A percentile compares a stretch with the other conserved stretches of the same genome.
Evolutionary conservation across 2,329 filamentous ascomycete genomes (phyloP).

Genomic region (Lachnellula willkommii): DNA sequence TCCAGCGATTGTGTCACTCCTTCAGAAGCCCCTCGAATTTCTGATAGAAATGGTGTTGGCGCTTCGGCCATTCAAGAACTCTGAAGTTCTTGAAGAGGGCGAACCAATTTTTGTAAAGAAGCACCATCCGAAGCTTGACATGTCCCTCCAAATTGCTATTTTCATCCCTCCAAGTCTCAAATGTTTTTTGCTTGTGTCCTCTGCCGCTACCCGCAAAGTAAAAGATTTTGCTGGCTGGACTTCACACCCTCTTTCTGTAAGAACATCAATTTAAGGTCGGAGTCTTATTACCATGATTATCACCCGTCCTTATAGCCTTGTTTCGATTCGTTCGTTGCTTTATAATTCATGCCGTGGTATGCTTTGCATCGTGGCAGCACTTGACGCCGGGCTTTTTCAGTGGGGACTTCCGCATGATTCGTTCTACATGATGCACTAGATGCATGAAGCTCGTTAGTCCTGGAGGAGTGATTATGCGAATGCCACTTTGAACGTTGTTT

Average conservation of each 20-base stretch:
- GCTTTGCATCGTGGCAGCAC: slow-evolving; percentile 29
- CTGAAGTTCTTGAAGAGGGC: not conserved
- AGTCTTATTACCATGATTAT: slow-evolving; percentile 12
- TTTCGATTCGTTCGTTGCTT: slow-evolving; percentile 24
- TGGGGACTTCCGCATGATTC: slow-evolving; percentile 19
- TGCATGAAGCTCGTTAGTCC: slow-evolving; percentile 15
- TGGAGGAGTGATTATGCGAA: slow-evolving; percentile 23
- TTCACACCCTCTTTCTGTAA: slow-evolving; percentile 2
- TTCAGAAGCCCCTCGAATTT: no score
- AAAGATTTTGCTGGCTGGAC: slow-evolving; percentile 1
- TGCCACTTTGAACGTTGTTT: slow-evolving; percentile 8
- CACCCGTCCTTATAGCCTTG: slow-evolving; percentile 22
- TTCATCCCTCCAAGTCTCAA: not conserved
- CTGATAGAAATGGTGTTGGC: no score
- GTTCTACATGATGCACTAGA: slow-evolving; percentile 16
- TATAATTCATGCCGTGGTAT: slow-evolving; percentile 19
- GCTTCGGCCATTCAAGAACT: no score
- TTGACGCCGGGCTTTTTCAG: slow-evolving; percentile 9
- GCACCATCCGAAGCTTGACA: not conserved
- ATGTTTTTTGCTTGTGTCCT: not conserved
- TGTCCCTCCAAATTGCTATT: not conserved
- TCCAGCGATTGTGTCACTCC: not conserved
- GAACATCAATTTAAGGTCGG: slow-evolving; percentile 2
- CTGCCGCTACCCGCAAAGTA: slow-evolving; percentile 1
- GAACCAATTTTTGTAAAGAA: not conserved